Evolutionary conservation across 305 asterid genomes (phyloP), one percentile per base, ranked within the genome.

Genomic region (Ajuga reptans): DNA sequence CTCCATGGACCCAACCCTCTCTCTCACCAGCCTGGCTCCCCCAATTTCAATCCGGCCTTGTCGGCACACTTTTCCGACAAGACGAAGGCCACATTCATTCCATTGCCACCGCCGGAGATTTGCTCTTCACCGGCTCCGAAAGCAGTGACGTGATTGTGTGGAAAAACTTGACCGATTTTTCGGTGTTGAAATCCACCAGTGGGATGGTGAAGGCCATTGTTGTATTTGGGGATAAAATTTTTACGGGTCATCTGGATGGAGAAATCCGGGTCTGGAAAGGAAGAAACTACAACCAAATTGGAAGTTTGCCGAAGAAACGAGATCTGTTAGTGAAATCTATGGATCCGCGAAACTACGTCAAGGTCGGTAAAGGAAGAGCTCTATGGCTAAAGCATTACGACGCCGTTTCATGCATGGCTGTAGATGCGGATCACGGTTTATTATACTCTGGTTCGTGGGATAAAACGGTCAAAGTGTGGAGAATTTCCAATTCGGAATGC

Each of bases 191-290:
- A 66, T 84, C 96, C 2, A 69, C 87, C 31, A 90, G 95, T 37
- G 98, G 98, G 7, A 79, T 92, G 34, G 95, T 92, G 0, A 92
- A 90, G 63, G 93, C 97, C 6, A 90, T 92, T 14, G 89, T 90
- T 4, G 82, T 87, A 8, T 60, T 67, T 4, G 81, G 71, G 0
- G 83, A 84, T 2, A 83, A 77, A 71, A 74, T 92, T 1, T 90
- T 90, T 45, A 90, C 98, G 17, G 97, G 98, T 3, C 98, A 88
- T 63, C 98, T 90, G 9, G 98, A 92, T 3, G 98, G 98, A n/a
- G 83, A 80, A 55, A 88, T 92, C 74, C 84, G 97, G 59, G 82
- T 92, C 0, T 92, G 98, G 98, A 77, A 72, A 10, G 63, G 67
- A 34, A 84, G 64, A 0, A 57, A 66, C 0, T 87, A 85, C 21